phyloP scores from a whole-genome alignment of 140 eudicot species.

The Ambrosia hybrid region DNA sequence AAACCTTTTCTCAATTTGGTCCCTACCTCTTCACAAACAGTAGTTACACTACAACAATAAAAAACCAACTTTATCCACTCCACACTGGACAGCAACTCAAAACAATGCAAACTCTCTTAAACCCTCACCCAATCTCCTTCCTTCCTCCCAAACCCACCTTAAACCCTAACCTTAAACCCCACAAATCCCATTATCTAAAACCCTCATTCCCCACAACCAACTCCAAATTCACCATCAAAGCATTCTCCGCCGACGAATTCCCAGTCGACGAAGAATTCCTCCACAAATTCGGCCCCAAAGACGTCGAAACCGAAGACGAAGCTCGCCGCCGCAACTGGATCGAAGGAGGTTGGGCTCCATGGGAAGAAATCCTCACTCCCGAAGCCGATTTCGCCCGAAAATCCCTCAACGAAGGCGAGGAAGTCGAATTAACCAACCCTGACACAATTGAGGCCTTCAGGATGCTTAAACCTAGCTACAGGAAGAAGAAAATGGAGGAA shows the following conservation, averaged over 20 bases:
- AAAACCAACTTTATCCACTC: slow-evolving; percentile 53
- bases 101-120: slow-evolving; percentile 64
- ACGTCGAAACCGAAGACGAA: slow-evolving; percentile 85
- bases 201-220: slow-evolving; percentile 19
- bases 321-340: slow-evolving; percentile 92
- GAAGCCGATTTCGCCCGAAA: slow-evolving; percentile 83
- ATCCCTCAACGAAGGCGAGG: slow-evolving; percentile 93
- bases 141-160: slow-evolving; percentile 32
- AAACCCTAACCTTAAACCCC: too few species aligned
- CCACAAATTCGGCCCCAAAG: slow-evolving; percentile 62
- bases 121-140: slow-evolving; percentile 49
- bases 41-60: too few species aligned
- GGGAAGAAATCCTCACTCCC: slow-evolving; percentile 95
- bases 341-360: slow-evolving; percentile 98
- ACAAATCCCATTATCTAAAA: too few species aligned
- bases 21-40: too few species aligned
- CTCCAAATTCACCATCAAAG: slow-evolving; percentile 31
- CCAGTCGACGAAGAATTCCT: slow-evolving; percentile 87
- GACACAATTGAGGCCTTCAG: slow-evolving; percentile 87
- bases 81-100: not conserved
- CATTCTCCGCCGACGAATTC: slow-evolving; percentile 71
- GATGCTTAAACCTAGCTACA: slow-evolving; percentile 78
- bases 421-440: slow-evolving; percentile 65
- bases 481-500: slow-evolving; percentile 69
- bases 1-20: slow-evolving; percentile 4